A percentile compares a stretch with the other conserved stretches of the same genome.
Conservation (phyloP, 768 basidiomycete species). For the Mrakia blollopis region DNA sequence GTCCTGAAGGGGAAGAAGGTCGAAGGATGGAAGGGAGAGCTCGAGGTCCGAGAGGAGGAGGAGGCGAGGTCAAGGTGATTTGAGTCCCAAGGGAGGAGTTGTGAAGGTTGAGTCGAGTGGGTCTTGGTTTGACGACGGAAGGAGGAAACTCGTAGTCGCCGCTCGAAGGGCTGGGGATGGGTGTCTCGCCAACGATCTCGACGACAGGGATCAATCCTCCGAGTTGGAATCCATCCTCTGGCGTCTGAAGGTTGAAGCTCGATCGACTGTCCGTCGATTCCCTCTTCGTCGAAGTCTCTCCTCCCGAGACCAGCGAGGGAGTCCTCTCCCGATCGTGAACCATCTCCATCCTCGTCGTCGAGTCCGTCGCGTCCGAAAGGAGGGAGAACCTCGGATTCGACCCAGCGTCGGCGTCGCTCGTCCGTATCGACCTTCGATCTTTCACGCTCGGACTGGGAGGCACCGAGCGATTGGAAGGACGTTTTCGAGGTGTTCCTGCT, state of each 20-base stretch:
- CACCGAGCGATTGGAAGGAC: neutral
- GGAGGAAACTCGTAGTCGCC: neutral
- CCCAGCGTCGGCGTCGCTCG: conserved; percentile 6
- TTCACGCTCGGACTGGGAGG: neutral
- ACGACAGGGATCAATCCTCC: conserved; percentile 9
- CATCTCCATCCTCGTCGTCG: neutral
- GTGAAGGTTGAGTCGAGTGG: neutral
- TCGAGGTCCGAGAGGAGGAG: neutral
- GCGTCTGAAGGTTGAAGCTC: neutral
- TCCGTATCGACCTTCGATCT: conserved; percentile 9
- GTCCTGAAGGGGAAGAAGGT: conserved; percentile 12
- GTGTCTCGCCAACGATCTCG: neutral
- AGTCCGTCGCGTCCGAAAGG: neutral
- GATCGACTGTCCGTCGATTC: conserved; percentile 24
- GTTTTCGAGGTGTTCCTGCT: neutral
- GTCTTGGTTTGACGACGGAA: neutral
- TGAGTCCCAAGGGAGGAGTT: neutral
- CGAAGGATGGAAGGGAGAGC: conserved; percentile 26
- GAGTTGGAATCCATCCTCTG: neutral
- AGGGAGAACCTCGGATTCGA: neutral
- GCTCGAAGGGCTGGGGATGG: neutral
- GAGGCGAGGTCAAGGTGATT: neutral
- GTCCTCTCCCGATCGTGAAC: conserved; percentile 21
- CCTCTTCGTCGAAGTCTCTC: neutral
- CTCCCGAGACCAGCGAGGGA: conserved; percentile 16